These are phyloP conservation scores for Calonectria pteridis DNA, from an alignment of 2,329 filamentous ascomycete genomes.

Conservation along the genomic window DNA sequence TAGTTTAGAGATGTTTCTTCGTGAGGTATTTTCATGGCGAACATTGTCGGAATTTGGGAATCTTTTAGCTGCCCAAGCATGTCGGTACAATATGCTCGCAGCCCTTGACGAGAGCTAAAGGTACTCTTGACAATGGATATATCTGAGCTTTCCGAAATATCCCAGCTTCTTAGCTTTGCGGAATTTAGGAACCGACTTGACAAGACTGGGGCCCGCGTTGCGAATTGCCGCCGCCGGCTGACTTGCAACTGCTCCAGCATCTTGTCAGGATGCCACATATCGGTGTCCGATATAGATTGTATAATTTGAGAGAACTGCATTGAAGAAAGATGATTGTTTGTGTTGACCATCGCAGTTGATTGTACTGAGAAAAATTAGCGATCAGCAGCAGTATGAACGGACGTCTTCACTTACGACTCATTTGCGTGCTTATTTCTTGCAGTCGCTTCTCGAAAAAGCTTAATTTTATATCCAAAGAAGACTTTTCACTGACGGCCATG, in stretches of 20 bases:
- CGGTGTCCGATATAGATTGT: not conserved
- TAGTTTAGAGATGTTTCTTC: not conserved
- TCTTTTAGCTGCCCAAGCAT: not conserved
- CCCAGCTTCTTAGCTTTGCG: not conserved
- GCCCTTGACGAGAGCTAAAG: not conserved
- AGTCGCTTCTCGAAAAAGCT: not conserved
- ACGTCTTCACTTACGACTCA: not conserved
- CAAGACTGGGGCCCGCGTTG: not conserved
- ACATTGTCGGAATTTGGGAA: not conserved
- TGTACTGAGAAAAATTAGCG: not conserved
- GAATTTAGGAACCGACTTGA: not conserved
- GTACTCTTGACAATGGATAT: not conserved
- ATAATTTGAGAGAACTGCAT: conserved; percentile 14
- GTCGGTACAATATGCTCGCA: not conserved
- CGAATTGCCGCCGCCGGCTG: not conserved
- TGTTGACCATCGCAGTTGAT: not conserved
- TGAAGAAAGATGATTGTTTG: not conserved
- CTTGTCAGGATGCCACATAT: not conserved
- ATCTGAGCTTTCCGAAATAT: not conserved
- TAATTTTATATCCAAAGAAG: not conserved
- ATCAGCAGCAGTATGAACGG: not conserved
- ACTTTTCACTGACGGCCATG: not conserved
- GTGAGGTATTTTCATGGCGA: conserved; percentile 3
- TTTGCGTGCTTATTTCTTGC: not conserved
- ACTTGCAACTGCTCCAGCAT: not conserved